phyloP scores from a whole-genome alignment of 2,329 filamentous ascomycete species.

The Colletotrichum navitas region DNA sequence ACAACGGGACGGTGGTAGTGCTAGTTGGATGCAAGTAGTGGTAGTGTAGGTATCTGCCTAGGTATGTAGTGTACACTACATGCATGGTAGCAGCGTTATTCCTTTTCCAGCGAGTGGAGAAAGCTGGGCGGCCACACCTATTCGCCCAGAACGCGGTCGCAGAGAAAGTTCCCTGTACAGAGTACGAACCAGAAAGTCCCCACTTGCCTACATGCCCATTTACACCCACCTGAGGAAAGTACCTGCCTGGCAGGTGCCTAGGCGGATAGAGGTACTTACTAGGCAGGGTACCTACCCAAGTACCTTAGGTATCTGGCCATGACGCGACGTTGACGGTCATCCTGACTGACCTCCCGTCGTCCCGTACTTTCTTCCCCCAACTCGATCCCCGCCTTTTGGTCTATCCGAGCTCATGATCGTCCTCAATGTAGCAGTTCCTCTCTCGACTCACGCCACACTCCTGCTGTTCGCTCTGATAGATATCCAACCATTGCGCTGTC shows the following conservation, averaged over 20 bases:
- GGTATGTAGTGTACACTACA: not conserved
- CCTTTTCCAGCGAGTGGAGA: conserved; percentile 24
- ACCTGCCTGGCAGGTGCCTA: not conserved
- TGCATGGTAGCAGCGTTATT: not conserved
- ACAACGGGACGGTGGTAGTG: conserved; percentile 20
- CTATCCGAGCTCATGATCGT: conserved; percentile 29
- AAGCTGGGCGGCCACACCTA: conserved; percentile 25
- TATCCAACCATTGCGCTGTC: not conserved
- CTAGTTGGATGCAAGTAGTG: not conserved
- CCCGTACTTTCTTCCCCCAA: conserved; percentile 6
- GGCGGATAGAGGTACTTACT: not conserved
- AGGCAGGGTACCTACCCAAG: no score
- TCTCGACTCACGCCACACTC: conserved; percentile 8
- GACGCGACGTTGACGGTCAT: conserved; percentile 1
- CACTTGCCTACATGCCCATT: no score
- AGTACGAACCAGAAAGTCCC: not conserved
- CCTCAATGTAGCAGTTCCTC: conserved; percentile 19
- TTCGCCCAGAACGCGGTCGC: conserved; percentile 29
- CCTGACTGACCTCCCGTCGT: not conserved
- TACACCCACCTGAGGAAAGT: not conserved
- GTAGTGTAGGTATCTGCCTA: no score
- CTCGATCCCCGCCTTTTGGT: conserved; percentile 25
- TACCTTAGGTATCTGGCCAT: not conserved
- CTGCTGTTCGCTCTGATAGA: not conserved
- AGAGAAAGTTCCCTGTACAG: not conserved